Conservation (phyloP, 2,329 filamentous ascomycete species). For the Coniochaeta ligniaria region DNA sequence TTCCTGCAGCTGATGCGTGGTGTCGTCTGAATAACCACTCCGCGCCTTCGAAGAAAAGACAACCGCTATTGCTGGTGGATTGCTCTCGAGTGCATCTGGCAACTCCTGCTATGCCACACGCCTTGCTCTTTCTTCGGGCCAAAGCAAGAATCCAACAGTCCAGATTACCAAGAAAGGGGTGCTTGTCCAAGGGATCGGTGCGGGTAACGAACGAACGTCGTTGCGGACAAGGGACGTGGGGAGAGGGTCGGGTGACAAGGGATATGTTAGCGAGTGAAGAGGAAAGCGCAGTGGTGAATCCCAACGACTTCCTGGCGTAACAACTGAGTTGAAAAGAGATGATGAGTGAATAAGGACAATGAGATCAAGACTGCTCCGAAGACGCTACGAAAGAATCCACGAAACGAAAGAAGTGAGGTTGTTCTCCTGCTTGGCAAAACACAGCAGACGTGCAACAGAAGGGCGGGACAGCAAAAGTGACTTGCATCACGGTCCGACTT, state of each 20-base stretch:
- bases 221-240: background rate
- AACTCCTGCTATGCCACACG: background rate
- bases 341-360: background rate
- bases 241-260: conserved; percentile 1
- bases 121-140: background rate
- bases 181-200: background rate
- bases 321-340: background rate
- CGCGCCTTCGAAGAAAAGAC: background rate
- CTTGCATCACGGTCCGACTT: background rate
- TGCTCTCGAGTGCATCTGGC: background rate
- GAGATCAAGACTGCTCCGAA: background rate
- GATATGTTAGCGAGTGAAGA: background rate
- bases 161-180: background rate
- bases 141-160: background rate
- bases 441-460: background rate
- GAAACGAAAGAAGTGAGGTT: background rate
- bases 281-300: background rate
- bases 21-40: background rate
- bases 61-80: background rate
- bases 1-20: background rate
- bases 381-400: background rate
- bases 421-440: background rate
- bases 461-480: background rate
- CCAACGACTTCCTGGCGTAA: background rate
- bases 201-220: background rate